Evolutionary conservation across 2,329 filamentous ascomycete genomes (phyloP).

Genomic region (Phialophora tarda): DNA sequence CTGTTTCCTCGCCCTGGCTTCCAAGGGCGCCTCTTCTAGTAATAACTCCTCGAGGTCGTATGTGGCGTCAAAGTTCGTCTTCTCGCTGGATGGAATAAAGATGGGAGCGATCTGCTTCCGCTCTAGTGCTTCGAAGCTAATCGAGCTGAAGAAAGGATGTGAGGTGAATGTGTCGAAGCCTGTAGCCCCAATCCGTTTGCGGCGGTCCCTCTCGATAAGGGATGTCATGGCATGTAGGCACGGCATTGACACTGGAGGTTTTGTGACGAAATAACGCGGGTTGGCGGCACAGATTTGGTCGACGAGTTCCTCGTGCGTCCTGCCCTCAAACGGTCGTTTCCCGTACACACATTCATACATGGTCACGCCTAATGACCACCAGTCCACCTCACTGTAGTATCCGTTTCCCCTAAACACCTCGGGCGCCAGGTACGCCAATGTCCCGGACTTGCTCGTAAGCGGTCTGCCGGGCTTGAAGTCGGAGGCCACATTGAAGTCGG

Average conservation of each 20-base stretch:
- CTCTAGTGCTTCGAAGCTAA: conserved; percentile 85
- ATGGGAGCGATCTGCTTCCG: conserved; percentile 87
- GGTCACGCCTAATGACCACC: conserved; percentile 98
- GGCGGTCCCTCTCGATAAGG: conserved; percentile 78
- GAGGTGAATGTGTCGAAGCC: conserved; percentile 82
- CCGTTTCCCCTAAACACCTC: conserved; percentile 92
- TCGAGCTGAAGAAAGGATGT: conserved; percentile 84
- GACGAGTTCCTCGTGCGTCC: conserved; percentile 78
- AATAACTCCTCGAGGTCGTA: conserved; percentile 95
- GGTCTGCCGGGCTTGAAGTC: conserved; percentile 83
- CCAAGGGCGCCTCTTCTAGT: conserved; percentile 90
- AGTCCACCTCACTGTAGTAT: conserved; percentile 89
- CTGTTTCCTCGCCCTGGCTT: conserved; percentile 88
- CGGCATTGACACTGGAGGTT: conserved; percentile 83
- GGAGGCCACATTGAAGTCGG: conserved; percentile 98
- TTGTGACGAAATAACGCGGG: conserved; percentile 89
- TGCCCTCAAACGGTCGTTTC: conserved; percentile 95
- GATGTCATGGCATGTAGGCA: conserved; percentile 89
- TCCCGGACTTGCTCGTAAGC: conserved; percentile 94
- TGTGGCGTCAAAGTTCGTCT: conserved; percentile 98
- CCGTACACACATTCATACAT: conserved; percentile 99
- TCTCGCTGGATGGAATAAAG: conserved; percentile 91
- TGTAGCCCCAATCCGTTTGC: conserved; percentile 80
- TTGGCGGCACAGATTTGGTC: conserved; percentile 79
- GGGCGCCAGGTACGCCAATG: conserved; percentile 90